Percentiles rank a stretch among this genome's conserved stretches.
phyloP scores from a whole-genome alignment of 2,329 filamentous ascomycete genomes.

The Aphanoascus verrucosus region DNA sequence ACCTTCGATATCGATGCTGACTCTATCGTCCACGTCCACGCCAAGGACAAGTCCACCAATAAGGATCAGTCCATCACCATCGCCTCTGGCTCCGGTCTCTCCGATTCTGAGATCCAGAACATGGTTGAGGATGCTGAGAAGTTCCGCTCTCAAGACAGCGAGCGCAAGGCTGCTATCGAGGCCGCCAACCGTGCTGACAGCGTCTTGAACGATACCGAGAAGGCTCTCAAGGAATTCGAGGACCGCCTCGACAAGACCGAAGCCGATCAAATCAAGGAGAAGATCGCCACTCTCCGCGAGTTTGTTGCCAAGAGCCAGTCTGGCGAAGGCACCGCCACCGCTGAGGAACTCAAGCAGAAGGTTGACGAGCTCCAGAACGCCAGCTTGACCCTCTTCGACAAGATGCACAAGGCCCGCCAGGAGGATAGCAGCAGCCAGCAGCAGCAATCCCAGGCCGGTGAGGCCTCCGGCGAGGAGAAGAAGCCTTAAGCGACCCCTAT shows the following conservation, averaged over 20 bases:
- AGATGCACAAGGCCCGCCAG: constrained; percentile 94
- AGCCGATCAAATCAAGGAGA: constrained; percentile 85
- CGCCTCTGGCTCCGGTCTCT: constrained; percentile 92
- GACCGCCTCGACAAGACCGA: constrained; percentile 96
- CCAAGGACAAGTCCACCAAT: constrained; percentile 98
- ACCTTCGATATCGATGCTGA: constrained; percentile 98
- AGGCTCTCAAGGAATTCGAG: constrained; percentile 91
- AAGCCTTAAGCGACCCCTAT: constrained; percentile 46
- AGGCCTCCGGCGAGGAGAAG: constrained; percentile 53
- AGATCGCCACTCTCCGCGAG: constrained; percentile 76
- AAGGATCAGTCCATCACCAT: constrained; percentile 99
- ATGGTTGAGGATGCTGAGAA: constrained; percentile 98
- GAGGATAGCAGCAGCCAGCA: constrained; percentile 51
- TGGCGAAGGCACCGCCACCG: constrained; percentile 74
- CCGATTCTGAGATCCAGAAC: constrained; percentile 83
- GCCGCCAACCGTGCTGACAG: constrained; percentile 94
- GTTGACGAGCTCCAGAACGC: constrained; percentile 95
- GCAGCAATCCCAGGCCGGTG: constrained; percentile 41
- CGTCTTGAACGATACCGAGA: constrained; percentile 94
- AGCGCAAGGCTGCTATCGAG: constrained; percentile 91
- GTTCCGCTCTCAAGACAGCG: constrained; percentile 89
- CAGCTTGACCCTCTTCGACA: constrained; percentile 94
- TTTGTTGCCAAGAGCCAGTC: constrained; percentile 90
- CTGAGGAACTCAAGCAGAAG: constrained; percentile 95
- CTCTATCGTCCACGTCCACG: constrained; percentile 93